Percentiles rank a stretch among this genome's conserved stretches.
These are phyloP conservation scores for Clonostachys byssicola DNA, from an alignment of 2,329 filamentous ascomycete genomes.

Conservation along the genomic window DNA sequence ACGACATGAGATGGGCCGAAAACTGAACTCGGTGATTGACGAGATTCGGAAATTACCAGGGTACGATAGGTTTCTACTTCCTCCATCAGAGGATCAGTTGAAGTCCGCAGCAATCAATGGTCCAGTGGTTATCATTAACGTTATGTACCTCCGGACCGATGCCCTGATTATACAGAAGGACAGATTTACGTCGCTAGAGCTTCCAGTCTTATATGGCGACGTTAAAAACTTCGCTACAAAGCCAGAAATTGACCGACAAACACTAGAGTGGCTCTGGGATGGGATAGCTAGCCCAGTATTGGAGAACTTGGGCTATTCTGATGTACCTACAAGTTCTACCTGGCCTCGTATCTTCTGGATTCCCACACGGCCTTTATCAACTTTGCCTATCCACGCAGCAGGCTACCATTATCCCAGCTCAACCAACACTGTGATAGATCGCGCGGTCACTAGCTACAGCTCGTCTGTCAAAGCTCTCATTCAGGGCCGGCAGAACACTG, in stretches of 20 bases:
- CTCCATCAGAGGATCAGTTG: not conserved
- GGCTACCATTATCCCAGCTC: not conserved
- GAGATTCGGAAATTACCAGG: not conserved
- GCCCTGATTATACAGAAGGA: not conserved
- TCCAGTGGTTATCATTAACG: not conserved
- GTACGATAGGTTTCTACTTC: not conserved
- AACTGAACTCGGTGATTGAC: too few relatives aligned
- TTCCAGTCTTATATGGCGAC: too few relatives aligned
- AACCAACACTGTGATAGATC: not conserved
- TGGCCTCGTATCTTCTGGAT: not conserved
- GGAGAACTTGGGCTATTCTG: not conserved
- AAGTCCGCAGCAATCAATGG: not conserved
- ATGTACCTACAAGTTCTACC: conserved; percentile 1
- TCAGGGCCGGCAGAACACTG: not conserved
- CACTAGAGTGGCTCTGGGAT: not conserved
- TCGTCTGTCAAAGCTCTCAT: conserved; percentile 3
- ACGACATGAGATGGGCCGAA: too few relatives aligned
- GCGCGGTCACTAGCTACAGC: not conserved
- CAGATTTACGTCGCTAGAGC: not conserved
- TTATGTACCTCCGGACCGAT: not conserved
- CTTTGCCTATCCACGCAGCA: not conserved
- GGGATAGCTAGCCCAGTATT: not conserved
- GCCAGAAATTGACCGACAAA: not conserved
- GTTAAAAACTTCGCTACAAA: too few relatives aligned
- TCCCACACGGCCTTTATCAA: not conserved